Base-by-base conservation (phyloP, 768 basidiomycete species). In the Suillus cothurnatus region DNA sequence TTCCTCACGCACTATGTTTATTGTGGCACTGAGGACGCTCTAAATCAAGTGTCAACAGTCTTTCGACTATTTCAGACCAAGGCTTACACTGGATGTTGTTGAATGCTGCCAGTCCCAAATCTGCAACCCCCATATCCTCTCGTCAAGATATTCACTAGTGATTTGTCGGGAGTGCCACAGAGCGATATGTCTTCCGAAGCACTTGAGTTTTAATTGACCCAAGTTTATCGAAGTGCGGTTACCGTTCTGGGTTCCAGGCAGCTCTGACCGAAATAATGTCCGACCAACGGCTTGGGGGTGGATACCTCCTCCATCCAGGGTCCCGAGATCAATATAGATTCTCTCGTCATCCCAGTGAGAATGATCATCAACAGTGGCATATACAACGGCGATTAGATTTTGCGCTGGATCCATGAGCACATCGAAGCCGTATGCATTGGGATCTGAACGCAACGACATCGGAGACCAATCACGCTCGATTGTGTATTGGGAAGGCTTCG, bases 71-170 rank as follows among this genome's bases (percentile, higher is more conserved):
- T 55, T 32, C 31, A 6, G 53, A 55, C 21, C 11, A 55, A 32
- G 11, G 31, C 52, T 32, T 21, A 53, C 28, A 12, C 19, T 32
- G 31, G 52, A 55, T 1, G 19, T 55, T 32, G 31, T 19, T 32
- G 52, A 55, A 21, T 32, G 52, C 21, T 55, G 52, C 52, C 52
- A 55, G 19, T 55, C 52, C 52, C 52, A 55, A 32, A 55, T 55
- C 52, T 55, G 52, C 31, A 55, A 55, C 21, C 7, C 31, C 52
- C 52, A 55, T 21, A 55, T 5, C 19, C 31, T 32, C 52, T 21
- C 9, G 19, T 31, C 9, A 21, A 21, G 14, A 32, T 12, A 28
- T 19, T 52, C 28, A 52, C 1, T 1, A 31, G 28, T 32, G 31
- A 55, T 32, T 31, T 17, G 31, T 21, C 32, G 19, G 31, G 52